These are phyloP conservation scores for Trichoderma sp. DNA, from an alignment of 2,329 filamentous ascomycete genomes.

Conservation along the genomic window DNA sequence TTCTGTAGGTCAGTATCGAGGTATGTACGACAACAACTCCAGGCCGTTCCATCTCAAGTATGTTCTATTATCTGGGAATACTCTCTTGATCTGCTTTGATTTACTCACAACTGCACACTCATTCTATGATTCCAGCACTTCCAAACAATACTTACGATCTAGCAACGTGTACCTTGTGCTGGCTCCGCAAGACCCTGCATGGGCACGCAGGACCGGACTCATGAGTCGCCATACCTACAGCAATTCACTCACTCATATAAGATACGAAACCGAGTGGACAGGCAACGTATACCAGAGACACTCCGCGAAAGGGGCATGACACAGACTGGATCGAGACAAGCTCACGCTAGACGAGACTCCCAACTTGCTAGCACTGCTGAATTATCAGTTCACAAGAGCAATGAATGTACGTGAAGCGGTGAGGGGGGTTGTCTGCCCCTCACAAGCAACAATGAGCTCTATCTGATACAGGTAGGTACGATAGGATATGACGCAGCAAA, in stretches of 20 bases:
- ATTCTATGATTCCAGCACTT: too few relatives aligned
- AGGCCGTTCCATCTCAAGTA: too few relatives aligned
- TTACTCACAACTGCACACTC: too few relatives aligned
- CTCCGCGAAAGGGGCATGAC: background rate
- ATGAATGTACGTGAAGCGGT: conserved; percentile 1
- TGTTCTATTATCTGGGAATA: too few relatives aligned
- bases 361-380: background rate
- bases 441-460: background rate
- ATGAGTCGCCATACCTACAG: too few relatives aligned
- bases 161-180: too few relatives aligned
- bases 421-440: background rate
- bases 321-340: conserved; percentile 14
- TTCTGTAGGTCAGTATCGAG: too few relatives aligned
- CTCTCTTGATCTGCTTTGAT: too few relatives aligned
- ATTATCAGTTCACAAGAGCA: background rate
- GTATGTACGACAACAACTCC: background rate
- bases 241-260: background rate
- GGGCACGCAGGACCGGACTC: too few relatives aligned
- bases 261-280: background rate
- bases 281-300: too few relatives aligned
- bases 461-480: background rate
- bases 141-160: too few relatives aligned
- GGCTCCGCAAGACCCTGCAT: too few relatives aligned
- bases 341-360: conserved; percentile 9
- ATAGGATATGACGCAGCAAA: background rate